phyloP scores from a whole-genome alignment of 2,329 filamentous ascomycete species.

The Pseudocercospora musae region DNA sequence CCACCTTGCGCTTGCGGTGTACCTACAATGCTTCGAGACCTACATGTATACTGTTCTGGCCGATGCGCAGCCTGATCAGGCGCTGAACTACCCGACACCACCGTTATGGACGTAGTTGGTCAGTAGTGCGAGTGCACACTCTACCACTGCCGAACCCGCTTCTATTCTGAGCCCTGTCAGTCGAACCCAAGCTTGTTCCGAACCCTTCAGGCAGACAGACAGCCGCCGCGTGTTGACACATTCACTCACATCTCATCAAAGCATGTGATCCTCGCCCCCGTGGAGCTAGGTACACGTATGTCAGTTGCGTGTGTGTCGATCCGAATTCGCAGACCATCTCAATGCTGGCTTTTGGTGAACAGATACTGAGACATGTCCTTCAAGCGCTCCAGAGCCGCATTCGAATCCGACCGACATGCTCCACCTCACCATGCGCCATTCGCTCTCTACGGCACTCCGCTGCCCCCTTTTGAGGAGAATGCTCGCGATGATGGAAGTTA shows the following conservation, averaged over 20 bases:
- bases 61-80: not conserved
- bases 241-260: not conserved
- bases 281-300: constrained; percentile 19
- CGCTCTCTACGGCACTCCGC: constrained; percentile 76
- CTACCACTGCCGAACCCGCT: not conserved
- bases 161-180: not conserved
- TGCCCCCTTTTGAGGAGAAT: constrained; percentile 73
- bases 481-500: constrained; percentile 86
- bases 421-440: constrained; percentile 63
- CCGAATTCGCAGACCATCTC: constrained; percentile 22
- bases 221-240: not conserved
- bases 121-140: too few species aligned
- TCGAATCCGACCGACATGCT: constrained; percentile 65
- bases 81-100: not conserved
- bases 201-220: not conserved
- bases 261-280: constrained; percentile 6
- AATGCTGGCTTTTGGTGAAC: constrained; percentile 25
- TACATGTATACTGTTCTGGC: not conserved
- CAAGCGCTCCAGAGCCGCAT: constrained; percentile 76
- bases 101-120: not conserved
- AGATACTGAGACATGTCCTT: constrained; percentile 58
- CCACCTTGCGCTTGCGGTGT: not conserved
- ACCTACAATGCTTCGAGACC: too few species aligned
- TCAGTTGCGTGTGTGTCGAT: constrained; percentile 9
- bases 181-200: not conserved